These are phyloP conservation scores for Fremontodendron californicum DNA, from an alignment of 345 rosid species.

Conservation along the genomic window DNA sequence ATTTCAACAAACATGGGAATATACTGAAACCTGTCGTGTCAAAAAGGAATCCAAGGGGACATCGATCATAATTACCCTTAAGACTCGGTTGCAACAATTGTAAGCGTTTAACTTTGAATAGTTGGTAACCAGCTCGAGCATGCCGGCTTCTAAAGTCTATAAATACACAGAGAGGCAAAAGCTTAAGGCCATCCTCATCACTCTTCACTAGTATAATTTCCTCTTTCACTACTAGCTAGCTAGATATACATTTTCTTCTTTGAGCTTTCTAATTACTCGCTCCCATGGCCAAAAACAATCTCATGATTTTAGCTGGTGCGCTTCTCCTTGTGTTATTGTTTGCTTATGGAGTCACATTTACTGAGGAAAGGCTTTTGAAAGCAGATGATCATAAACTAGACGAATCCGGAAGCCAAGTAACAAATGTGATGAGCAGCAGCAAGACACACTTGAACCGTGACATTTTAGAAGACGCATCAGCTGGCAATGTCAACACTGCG, in stretches of 20 bases:
- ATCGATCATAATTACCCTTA: conserved; percentile 25
- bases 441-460: conserved; percentile 11
- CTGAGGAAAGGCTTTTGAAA: conserved; percentile 24
- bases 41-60: conserved; percentile 24
- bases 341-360: conserved; percentile 19
- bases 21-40: conserved; percentile 5
- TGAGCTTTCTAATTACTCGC: neutral
- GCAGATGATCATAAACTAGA: neutral
- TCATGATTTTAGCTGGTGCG: neutral
- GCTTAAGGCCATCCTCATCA: conserved; percentile 17
- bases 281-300: conserved; percentile 21
- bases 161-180: conserved; percentile 20
- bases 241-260: neutral
- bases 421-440: neutral
- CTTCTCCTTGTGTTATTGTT: conserved; percentile 19
- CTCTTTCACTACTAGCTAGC: neutral
- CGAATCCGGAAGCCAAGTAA: neutral
- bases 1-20: conserved; percentile 2
- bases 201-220: neutral
- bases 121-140: neutral
- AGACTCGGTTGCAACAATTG: neutral
- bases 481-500: neutral
- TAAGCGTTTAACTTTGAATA: conserved; percentile 3
- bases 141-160: conserved; percentile 19
- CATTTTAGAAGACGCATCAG: neutral